Conservation (phyloP, 2,329 filamentous ascomycete genomes). For the Ceratocystis alfenasii region DNA sequence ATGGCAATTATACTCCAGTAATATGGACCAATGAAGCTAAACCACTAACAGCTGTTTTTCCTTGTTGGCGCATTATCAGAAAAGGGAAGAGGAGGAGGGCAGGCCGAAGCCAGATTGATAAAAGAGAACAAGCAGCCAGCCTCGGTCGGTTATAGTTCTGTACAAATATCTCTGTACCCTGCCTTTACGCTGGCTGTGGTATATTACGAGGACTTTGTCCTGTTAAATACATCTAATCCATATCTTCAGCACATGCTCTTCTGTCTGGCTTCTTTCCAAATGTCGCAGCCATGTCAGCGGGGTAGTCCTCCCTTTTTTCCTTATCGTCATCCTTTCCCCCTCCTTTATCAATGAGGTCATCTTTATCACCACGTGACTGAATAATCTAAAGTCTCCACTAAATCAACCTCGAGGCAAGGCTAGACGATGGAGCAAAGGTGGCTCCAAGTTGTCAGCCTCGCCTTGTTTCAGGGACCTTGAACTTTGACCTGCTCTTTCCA, state of each 20-base stretch:
- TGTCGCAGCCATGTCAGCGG: neutral
- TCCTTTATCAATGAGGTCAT: constrained; percentile 8
- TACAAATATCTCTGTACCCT: too few species aligned
- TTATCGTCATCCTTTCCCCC: neutral
- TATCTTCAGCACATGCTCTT: neutral
- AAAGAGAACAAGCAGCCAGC: too few species aligned
- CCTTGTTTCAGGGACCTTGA: neutral
- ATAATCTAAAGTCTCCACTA: neutral
- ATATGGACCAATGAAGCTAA: constrained; percentile 1
- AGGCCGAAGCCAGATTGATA: too few species aligned
- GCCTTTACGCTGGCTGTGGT: too few species aligned
- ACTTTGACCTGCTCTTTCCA: too few species aligned
- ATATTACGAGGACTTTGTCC: too few species aligned
- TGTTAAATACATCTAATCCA: too few species aligned
- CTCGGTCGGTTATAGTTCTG: too few species aligned
- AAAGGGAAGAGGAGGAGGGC: too few species aligned
- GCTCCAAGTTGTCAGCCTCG: constrained; percentile 13
- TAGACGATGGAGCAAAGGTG: constrained; percentile 10
- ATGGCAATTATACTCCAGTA: neutral
- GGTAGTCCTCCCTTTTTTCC: neutral
- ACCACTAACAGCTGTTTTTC: constrained; percentile 10
- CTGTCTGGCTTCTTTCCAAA: neutral
- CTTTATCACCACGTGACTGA: neutral
- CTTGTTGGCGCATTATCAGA: neutral
- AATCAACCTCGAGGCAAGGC: constrained; percentile 4